Conservation (phyloP, 257 asterid genomes). For the Ajuga chamaepitys region DNA sequence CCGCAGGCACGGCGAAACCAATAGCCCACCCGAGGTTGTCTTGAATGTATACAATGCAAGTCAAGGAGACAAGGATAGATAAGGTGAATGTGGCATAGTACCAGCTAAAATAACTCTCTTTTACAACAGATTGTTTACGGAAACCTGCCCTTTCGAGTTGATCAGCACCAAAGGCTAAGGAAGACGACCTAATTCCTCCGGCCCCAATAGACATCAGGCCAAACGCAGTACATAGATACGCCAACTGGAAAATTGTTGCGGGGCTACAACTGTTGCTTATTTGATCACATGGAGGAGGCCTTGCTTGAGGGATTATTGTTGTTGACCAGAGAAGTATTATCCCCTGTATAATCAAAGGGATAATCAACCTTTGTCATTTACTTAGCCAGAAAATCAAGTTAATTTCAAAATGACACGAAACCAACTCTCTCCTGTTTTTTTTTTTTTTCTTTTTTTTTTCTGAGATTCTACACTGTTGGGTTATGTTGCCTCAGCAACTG, state of each 20-base stretch:
- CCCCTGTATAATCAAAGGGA: constrained; percentile 35
- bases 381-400: too few species aligned
- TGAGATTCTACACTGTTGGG: too few species aligned
- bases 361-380: background rate
- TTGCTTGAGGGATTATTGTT: constrained; percentile 38
- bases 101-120: constrained; percentile 47
- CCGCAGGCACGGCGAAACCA: too few species aligned
- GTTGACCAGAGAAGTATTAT: constrained; percentile 46
- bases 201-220: constrained; percentile 53
- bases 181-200: constrained; percentile 44
- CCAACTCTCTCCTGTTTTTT: too few species aligned
- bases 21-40: constrained; percentile 58
- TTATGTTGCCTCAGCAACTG: too few species aligned
- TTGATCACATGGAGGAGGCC: constrained; percentile 43
- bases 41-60: constrained; percentile 53
- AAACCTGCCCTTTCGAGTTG: constrained; percentile 28
- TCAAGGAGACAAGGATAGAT: constrained; percentile 33
- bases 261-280: constrained; percentile 19
- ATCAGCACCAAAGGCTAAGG: constrained; percentile 54
- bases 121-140: background rate
- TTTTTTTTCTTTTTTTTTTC: background rate
- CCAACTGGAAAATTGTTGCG: constrained; percentile 29
- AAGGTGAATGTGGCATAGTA: constrained; percentile 35
- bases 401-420: too few species aligned
- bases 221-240: constrained; percentile 28